Percentiles rank a stretch among this genome's conserved stretches.
Evolutionary conservation across 108 stramenopile genomes (phyloP).

Genomic region (Pseudonitzschia multistriata): DNA sequence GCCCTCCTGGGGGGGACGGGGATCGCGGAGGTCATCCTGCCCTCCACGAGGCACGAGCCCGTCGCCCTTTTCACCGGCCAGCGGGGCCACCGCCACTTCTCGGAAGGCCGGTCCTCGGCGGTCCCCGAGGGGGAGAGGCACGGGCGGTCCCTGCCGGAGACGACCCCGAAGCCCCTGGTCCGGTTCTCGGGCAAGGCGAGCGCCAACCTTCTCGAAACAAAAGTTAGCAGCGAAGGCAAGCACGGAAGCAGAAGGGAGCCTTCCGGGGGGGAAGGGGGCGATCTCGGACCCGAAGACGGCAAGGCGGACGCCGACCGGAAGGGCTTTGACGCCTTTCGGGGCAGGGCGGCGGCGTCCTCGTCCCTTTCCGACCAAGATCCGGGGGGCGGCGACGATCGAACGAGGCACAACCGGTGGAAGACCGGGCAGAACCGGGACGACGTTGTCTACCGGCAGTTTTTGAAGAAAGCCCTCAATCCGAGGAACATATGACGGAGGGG

Average conservation of each 20-base stretch:
- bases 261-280: no score
- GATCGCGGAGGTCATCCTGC: slow-evolving; percentile 65
- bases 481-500: not conserved
- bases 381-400: no score
- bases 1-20: slow-evolving; percentile 63
- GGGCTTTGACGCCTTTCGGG: slow-evolving; percentile 20
- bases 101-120: not conserved
- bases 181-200: not conserved
- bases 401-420: no score
- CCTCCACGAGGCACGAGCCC: slow-evolving; percentile 7
- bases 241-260: no score
- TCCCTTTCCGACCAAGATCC: no score
- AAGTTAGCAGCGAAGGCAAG: not conserved
- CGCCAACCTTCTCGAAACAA: not conserved
- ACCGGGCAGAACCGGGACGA: slow-evolving; percentile 18
- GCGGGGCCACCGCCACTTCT: not conserved
- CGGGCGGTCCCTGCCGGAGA: not conserved
- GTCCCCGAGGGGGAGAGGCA: not conserved
- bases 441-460: not conserved
- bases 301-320: not conserved
- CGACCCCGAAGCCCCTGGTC: slow-evolving; percentile 9
- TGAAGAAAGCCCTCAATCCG: slow-evolving; percentile 2
- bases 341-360: not conserved
- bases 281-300: not conserved
- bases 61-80: not conserved